Conservation (phyloP, 2,329 filamentous ascomycete genomes). For the Ophiocordyceps sinensis region DNA sequence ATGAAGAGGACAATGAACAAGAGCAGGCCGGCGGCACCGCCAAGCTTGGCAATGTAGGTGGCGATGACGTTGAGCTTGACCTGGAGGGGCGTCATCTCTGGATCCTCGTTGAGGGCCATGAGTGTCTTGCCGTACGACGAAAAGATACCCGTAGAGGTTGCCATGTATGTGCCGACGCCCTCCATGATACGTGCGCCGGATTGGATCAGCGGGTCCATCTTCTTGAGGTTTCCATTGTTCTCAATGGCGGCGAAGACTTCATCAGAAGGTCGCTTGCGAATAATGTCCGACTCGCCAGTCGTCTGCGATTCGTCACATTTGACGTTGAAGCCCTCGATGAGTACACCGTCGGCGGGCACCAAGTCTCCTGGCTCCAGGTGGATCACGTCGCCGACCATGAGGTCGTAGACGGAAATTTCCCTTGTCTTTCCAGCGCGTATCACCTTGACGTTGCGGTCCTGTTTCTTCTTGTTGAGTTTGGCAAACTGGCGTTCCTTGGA, state of each 20-base stretch:
- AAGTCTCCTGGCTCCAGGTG: conserved; percentile 63
- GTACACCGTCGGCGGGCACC: conserved; percentile 58
- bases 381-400: conserved; percentile 56
- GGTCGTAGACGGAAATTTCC: conserved; percentile 54
- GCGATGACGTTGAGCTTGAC: conserved; percentile 62
- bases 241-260: conserved; percentile 58
- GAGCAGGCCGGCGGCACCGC: conserved; percentile 61
- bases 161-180: conserved; percentile 60
- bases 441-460: conserved; percentile 58
- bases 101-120: conserved; percentile 58
- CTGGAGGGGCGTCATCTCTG: conserved; percentile 63
- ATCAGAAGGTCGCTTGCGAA: conserved; percentile 52
- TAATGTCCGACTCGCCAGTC: conserved; percentile 65
- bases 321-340: conserved; percentile 58
- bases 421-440: conserved; percentile 55
- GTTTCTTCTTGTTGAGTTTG: conserved; percentile 65
- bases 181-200: conserved; percentile 70
- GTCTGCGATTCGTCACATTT: conserved; percentile 68
- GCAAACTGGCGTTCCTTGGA: conserved; percentile 71
- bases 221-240: conserved; percentile 48
- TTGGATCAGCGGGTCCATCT: conserved; percentile 73
- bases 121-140: conserved; percentile 65
- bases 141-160: conserved; percentile 58
- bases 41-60: conserved; percentile 64
- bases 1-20: conserved; percentile 80